Evolutionary conservation across 495 filamentous ascomycete species (phyloP), one percentile per base, ranked within the genome.

Genomic region (Aspergillus nanangensis): DNA sequence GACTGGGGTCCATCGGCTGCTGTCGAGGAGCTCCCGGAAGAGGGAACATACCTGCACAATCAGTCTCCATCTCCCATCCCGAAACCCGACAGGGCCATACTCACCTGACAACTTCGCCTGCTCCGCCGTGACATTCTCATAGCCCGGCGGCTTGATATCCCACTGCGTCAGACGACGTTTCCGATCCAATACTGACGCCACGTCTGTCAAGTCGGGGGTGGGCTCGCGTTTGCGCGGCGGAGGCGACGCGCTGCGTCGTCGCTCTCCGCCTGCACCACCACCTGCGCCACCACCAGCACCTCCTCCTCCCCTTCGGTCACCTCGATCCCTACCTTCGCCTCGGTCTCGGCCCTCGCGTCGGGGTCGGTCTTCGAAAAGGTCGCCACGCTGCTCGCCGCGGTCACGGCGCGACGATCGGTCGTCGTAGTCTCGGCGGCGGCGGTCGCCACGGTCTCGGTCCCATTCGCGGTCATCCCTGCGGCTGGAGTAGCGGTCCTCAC

Each of bases 61-160:
- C 38, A 59, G 46, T 42, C 29, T 41, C 37, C 18, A 11, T 17
- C 22, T 34, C 25, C 29, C 11, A 38, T 5, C 4, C 15, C 21
- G 41, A 20, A n/a, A 0, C 2, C 9, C 1, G 41, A 11, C 14
- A 10, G 34, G 21, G 42, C 15, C n/a, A 53, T 24, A 47, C 74
- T 54, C 62, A 77, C 89, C 89, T n/a, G 93, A 99, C 25, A 99
- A 78, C 75, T 99, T 99, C 20, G 93, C 94, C 62, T 97, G 94
- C 64, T 99, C 93, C 19, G 93, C 94, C 10, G 94, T 96, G 49
- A 99, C 93, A 69, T 95, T 96, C 66, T 97, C 93, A 58, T 99
- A 99, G 22, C 93, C 92, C 17, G 89, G 88, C 10, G 93, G 93
- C 72, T 97, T 99, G 65, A 99, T 95, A 63, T 99, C 93, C 93